These are phyloP conservation scores for Pythium angustatum DNA, from an alignment of 352 stramenopile species.

Conservation along the genomic window DNA sequence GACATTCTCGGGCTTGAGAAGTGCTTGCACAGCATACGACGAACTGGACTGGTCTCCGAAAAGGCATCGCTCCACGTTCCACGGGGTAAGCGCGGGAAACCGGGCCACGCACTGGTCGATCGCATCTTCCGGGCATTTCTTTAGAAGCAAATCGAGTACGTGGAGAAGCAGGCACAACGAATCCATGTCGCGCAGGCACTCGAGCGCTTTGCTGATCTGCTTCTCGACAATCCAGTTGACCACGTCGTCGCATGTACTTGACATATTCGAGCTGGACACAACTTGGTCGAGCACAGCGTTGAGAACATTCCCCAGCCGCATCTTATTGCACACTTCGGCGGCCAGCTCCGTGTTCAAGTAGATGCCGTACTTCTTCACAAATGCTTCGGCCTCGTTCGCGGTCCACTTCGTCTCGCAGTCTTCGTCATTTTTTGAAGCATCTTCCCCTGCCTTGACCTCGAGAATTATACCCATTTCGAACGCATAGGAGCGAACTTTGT, in stretches of 20 bases:
- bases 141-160: constrained; percentile 76
- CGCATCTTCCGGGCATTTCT: constrained; percentile 69
- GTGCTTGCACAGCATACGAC: constrained; percentile 25
- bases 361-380: constrained; percentile 80
- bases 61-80: constrained; percentile 79
- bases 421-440: background rate
- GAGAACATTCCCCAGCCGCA: constrained; percentile 59
- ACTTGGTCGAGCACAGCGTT: constrained; percentile 76
- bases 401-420: constrained; percentile 30
- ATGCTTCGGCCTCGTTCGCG: constrained; percentile 57
- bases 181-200: constrained; percentile 48
- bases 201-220: constrained; percentile 47
- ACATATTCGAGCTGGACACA: constrained; percentile 79
- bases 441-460: constrained; percentile 3
- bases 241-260: constrained; percentile 71
- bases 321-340: constrained; percentile 77
- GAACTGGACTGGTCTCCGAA: constrained; percentile 61
- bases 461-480: constrained; percentile 61
- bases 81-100: constrained; percentile 72
- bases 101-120: constrained; percentile 72
- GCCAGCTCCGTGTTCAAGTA: constrained; percentile 85
- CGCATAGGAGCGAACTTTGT: constrained; percentile 44
- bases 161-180: constrained; percentile 79
- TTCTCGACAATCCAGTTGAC: constrained; percentile 79
- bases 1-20: constrained; percentile 42